These are phyloP conservation scores for Dalbergia cultrata DNA, from an alignment of 306 rosid genomes.

Conservation along the genomic window DNA sequence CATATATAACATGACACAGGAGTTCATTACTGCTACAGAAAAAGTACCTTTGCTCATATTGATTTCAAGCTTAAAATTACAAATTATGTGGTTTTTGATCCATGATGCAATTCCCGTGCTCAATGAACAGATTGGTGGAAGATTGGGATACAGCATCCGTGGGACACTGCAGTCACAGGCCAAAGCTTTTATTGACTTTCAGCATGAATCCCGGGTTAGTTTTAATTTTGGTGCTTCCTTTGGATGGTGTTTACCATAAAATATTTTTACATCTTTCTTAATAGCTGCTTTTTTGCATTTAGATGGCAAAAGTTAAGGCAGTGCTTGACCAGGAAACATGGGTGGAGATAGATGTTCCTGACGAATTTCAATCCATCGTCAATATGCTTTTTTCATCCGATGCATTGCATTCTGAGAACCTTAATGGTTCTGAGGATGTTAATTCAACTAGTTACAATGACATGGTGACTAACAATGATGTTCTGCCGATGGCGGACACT, in stretches of 20 bases:
- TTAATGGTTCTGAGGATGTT: conserved; percentile 64
- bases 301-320: conserved; percentile 96
- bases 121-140: conserved; percentile 91
- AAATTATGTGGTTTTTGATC: conserved; percentile 40
- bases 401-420: conserved; percentile 57
- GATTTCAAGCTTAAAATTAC: conserved; percentile 27
- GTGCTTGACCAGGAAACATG: conserved; percentile 99
- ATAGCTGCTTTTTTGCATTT: conserved; percentile 46
- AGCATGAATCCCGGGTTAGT: conserved; percentile 98
- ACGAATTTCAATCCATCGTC: conserved; percentile 91
- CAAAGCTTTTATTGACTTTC: conserved; percentile 95
- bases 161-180: conserved; percentile 99
- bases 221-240: conserved; percentile 33
- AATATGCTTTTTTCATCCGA: conserved; percentile 64
- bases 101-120: conserved; percentile 46
- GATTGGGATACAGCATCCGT: conserved; percentile 98
- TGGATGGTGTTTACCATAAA: conserved; percentile 15
- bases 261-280: conserved; percentile 33
- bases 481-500: conserved; percentile 45
- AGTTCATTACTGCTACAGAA: conserved; percentile 91
- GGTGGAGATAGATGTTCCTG: conserved; percentile 99
- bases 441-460: conserved; percentile 53
- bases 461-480: conserved; percentile 51
- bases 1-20: conserved; percentile 86
- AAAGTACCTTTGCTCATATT: conserved; percentile 62